Evolutionary conservation across 2,329 filamentous ascomycete genomes (phyloP), one percentile per base, ranked within the genome.

Genomic region (Colletotrichum noveboracense): DNA sequence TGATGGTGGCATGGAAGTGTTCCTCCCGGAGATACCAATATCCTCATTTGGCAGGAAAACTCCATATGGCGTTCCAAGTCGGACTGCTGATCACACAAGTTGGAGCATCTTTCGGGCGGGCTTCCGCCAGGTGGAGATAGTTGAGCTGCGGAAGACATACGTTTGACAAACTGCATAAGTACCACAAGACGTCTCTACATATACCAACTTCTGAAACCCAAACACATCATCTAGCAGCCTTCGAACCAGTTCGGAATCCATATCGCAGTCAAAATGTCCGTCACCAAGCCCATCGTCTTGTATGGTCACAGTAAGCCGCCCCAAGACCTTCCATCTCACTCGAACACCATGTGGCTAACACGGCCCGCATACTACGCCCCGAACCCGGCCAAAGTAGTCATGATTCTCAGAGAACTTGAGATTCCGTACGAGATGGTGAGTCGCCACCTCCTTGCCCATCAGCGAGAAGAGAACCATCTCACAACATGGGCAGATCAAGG

Each of bases 401-500:
- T 86, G 60, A 60, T 83, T 21, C 78, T 86, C 5, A 84, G 85
- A 62, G 85, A 86, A 71, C 83, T 86, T 13, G 80, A 78, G 1
- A 34, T 86, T 6, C 82, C 83, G 5, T 86, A 85, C 77, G 81
- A 81, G 24, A 75, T 70, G 36, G 74, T 70, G 18, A n/a, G 38
- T 7, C n/a, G 28, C 52, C 18, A 9, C 14, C 4, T 13, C 12
- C 52, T 24, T 14, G 52, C 21, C 52, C 38, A 12, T 21, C 18
- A 48, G 18, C 38, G 38, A n/a, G 38, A 48, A 48, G 38, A n/a
- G 38, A 48, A 21, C 18, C 9, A 48, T n/a, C 38, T 48, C 1
- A 48, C 18, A 30, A 13, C 28, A 68, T 10, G n/a, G 8, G 10
- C 2, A 71, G 68, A 24, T 56, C 67, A 76, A 76, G 0, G 62